Base-by-base conservation (phyloP, 805 yeast species). In the Peterozyma toletana region DNA sequence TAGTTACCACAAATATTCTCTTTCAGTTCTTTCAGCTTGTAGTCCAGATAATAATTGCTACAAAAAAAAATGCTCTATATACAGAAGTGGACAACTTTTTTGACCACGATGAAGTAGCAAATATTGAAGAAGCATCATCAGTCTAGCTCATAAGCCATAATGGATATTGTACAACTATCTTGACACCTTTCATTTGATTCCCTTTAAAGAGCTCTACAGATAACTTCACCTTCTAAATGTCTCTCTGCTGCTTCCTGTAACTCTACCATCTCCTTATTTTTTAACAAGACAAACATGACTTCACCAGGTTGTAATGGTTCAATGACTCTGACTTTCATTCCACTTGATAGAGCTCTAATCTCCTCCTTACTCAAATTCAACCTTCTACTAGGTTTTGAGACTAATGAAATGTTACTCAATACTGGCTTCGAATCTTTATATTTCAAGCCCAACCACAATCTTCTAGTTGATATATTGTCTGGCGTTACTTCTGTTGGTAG, bases 401-500 rank as follows among this genome's bases (percentile, higher is more conserved):
- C 78, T 53, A 91, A 70, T 30, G 77, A 71, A 54, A 89, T 77
- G 44, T 78, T 74, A 51, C 79, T 73, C 50, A 93, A 70, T 14
- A 93, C 95, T 0, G 96, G 83, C 52, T 72, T 69, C 56, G 83
- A 78, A 50, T 87, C 78, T 57, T 91, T 78, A 62, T 93, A 93
- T 61, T 93, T 93, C 60, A 93, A 69, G 2, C 90, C 95, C 16
- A 93, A 62, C 99, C 99, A 93, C 41, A 93, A 72, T 53, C 95
- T 75, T 57, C 98, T 79, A 1, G 90, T 75, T 15, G 95, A 64
- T 30, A 93, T 78, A 58, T 91, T 90, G 58, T 86, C 96, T 31
- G 84, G 89, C 0, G 98, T 89, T 17, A 80, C 85, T 37, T 83
- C 89, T 3, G 78, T 79, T 1, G 90, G 83, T 2, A 67, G 68